Evolutionary conservation across 148 eudicot species (phyloP), one percentile per base, ranked within the genome.

Genomic region (Fagopyrum homotropicum): DNA sequence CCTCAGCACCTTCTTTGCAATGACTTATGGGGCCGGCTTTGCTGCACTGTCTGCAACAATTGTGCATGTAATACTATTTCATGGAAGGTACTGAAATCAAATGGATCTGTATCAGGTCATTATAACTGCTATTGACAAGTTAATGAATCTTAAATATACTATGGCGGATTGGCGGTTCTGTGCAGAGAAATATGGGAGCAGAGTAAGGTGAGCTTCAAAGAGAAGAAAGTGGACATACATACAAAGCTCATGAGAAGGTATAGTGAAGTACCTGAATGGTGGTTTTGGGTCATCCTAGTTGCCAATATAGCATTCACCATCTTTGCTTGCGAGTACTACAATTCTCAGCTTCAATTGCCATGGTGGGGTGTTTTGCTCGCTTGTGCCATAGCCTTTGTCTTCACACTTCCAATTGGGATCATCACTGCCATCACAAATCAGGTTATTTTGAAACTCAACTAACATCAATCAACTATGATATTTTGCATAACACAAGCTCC

Each of bases 311-410:
- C 79, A n/a, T 82, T 78, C 17, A 87, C 98, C 17, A 78, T 92
- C 52, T 86, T 90, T 72, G 93, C 92, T 0, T 95, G 98, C 5
- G 98, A 95, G 84, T 95, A 95, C 72, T 92, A 89, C 89, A 90
- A 85, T 44, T 89, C 90, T 4, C 98, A 95, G 72, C 98, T 95
- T 55, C 98, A 92, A 82, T 71, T 95, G 77, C 97, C 98, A 26
- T 95, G 98, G 98, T 95, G 97, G 98, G 98, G 97, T 43, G 98
- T 95, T 72, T 16, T 95, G 47, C 83, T 95, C 69, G 96, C 98
- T 12, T 92, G 98, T 73, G 80, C 79, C 22, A 89, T 95, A 60
- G 96, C 97, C 79, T 84, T 95, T 76, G 75, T 86, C 86, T 95
- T 95, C 85, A 95, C 98, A 26, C 93, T 95, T 44, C 98, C 98